These are phyloP conservation scores for Fusarium ambrosium DNA, from an alignment of 2,329 filamentous ascomycete species.

Conservation along the genomic window DNA sequence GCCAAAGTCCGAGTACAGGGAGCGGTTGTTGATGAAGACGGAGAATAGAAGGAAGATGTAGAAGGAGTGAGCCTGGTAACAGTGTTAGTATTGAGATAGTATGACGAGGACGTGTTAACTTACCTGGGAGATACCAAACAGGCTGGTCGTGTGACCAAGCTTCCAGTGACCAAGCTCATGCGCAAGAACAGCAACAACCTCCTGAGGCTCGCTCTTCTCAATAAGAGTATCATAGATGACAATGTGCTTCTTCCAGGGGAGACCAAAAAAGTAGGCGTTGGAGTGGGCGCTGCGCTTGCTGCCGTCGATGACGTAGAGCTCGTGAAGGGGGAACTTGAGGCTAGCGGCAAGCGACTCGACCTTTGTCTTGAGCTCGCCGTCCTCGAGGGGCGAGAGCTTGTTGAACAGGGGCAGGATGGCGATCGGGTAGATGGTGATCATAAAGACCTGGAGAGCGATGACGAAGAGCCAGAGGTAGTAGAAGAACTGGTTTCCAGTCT, in stretches of 20 bases:
- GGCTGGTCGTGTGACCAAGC: slow-evolving; percentile 91
- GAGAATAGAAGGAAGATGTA: slow-evolving; percentile 98
- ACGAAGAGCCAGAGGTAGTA: slow-evolving; percentile 98
- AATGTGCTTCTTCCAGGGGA: slow-evolving; percentile 99
- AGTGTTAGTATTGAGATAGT: slow-evolving; percentile 46
- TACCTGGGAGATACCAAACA: slow-evolving; percentile 89
- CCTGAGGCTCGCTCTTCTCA: slow-evolving; percentile 91
- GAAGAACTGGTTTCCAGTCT: slow-evolving; percentile 95
- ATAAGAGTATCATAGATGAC: slow-evolving; percentile 99
- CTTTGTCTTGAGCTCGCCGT: slow-evolving; percentile 87
- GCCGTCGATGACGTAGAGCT: slow-evolving; percentile 94
- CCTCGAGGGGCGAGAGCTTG: slow-evolving; percentile 92
- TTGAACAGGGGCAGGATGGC: slow-evolving; percentile 97
- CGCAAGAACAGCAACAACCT: slow-evolving; percentile 94
- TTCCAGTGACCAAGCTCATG: slow-evolving; percentile 99
- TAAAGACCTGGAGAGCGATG: slow-evolving; percentile 89
- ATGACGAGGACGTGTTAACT: background rate
- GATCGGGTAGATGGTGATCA: slow-evolving; percentile 96
- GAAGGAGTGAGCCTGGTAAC: slow-evolving; percentile 84
- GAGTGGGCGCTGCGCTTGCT: slow-evolving; percentile 89
- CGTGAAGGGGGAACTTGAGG: slow-evolving; percentile 91
- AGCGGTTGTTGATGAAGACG: slow-evolving; percentile 95
- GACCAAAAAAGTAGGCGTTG: slow-evolving; percentile 95
- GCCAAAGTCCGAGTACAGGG: slow-evolving; percentile 91
- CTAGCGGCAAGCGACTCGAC: slow-evolving; percentile 87